Base-by-base conservation (phyloP, 371 early-diverging fungal genomes). In the Phascolomyces articulosus region DNA sequence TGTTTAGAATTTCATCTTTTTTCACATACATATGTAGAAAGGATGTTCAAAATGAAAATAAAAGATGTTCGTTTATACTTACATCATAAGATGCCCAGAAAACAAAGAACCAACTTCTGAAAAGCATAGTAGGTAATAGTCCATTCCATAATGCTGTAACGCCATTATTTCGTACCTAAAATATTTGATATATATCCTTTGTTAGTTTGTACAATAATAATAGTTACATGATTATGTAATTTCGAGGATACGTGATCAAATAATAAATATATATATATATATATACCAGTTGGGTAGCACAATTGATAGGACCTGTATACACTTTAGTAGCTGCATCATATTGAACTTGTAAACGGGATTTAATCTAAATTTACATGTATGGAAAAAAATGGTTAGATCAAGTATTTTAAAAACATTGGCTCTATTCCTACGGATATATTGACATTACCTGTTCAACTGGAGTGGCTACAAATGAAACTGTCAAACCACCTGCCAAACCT, bases 381-480 rank as follows among this genome's bases (percentile, higher is more conserved):
- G 34, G 11, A 34, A 34, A n/a, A n/a, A n/a, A n/a, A n/a, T n/a
- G n/a, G n/a, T n/a, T n/a, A n/a, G n/a, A n/a, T n/a, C n/a, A n/a
- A n/a, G n/a, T n/a, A n/a, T n/a, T n/a, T n/a, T n/a, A n/a, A n/a
- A n/a, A n/a, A n/a, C n/a, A n/a, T n/a, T n/a, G n/a, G n/a, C n/a
- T n/a, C n/a, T n/a, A n/a, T n/a, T n/a, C n/a, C n/a, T n/a, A n/a
- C n/a, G n/a, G n/a, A n/a, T n/a, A n/a, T n/a, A n/a, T 34, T 6
- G 34, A 9, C 11, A 6, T 44, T 1, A 92, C 80, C 47, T 90
- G 89, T 60, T 96, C 96, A 4, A 97, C 91, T 0, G 97, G 96
- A 1, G 96, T 93, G 7, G 98, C 97, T 0, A 96, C 87, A 78
- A 96, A 90, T 0, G 93, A 90, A 0, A 96, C 96, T 0, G 93